Conservation (phyloP, 139 green algal genomes). For the Chlorella sp. region DNA sequence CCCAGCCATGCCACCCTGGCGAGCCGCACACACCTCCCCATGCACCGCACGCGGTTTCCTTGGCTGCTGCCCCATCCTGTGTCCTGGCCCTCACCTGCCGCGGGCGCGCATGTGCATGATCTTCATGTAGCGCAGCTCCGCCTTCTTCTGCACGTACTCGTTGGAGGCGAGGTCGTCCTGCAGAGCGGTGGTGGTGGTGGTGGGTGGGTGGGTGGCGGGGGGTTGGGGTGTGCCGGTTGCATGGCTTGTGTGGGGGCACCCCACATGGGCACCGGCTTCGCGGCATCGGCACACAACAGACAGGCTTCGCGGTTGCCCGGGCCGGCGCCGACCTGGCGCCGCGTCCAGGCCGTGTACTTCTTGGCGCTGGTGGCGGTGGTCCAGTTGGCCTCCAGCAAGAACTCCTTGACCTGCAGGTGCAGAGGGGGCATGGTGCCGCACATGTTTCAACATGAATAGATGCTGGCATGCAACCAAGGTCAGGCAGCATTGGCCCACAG, state of each 20-base stretch:
- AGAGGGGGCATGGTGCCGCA: background rate
- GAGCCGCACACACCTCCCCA: too few species aligned
- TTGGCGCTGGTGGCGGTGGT: conserved; percentile 36
- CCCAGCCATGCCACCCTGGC: too few species aligned
- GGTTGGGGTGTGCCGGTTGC: too few species aligned
- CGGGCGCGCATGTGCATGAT: conserved; percentile 28
- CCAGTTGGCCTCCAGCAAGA: conserved; percentile 51
- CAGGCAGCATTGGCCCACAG: too few species aligned
- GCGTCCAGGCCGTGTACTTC: conserved; percentile 41
- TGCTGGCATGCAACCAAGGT: too few species aligned
- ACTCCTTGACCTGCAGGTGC: conserved; percentile 68
- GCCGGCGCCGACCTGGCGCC: background rate
- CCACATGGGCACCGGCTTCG: background rate
- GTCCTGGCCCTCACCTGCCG: conserved; percentile 13
- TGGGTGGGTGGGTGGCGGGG: background rate
- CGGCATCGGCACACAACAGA: background rate
- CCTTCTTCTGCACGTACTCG: conserved; percentile 39
- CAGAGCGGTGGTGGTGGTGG: background rate
- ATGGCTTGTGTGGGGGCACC: too few species aligned
- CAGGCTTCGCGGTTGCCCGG: background rate
- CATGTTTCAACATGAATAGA: too few species aligned
- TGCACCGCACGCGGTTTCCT: background rate
- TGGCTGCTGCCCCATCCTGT: background rate
- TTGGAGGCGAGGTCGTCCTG: conserved; percentile 39
- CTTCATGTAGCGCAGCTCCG: conserved; percentile 30